phyloP scores from a whole-genome alignment of 208 protist genomes.

The Leishmania lainsoni region DNA sequence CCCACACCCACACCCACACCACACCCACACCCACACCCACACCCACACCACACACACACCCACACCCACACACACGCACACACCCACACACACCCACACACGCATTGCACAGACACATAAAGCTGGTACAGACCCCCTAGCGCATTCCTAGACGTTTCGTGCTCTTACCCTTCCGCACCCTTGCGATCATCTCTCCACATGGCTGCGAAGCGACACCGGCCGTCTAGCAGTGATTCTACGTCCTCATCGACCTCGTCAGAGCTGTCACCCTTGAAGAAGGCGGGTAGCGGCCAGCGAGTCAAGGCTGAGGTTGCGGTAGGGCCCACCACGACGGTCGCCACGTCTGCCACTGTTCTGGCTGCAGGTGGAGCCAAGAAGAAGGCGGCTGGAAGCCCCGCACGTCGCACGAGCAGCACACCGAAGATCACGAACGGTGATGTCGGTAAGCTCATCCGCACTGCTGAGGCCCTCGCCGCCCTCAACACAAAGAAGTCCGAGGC shows the following conservation, averaged over 20 bases:
- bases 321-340: neutral
- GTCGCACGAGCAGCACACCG: conserved; percentile 1
- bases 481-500: conserved; percentile 56
- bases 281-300: no score
- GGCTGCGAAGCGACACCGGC: conserved; percentile 6
- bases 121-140: neutral
- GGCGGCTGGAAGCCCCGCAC: neutral
- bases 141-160: neutral
- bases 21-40: neutral
- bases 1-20: neutral
- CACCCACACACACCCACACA: neutral
- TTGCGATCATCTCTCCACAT: neutral
- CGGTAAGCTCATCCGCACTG: conserved; percentile 32
- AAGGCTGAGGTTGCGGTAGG: neutral
- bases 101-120: neutral
- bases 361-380: neutral
- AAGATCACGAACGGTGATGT: conserved; percentile 40
- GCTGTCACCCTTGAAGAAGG: neutral
- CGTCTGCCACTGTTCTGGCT: neutral
- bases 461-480: conserved; percentile 37
- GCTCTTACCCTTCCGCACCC: neutral
- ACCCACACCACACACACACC: neutral
- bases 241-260: neutral
- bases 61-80: neutral
- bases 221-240: neutral